Evolutionary conservation across 2,329 filamentous ascomycete genomes (phyloP).

Genomic region (Aspergillus unguis): DNA sequence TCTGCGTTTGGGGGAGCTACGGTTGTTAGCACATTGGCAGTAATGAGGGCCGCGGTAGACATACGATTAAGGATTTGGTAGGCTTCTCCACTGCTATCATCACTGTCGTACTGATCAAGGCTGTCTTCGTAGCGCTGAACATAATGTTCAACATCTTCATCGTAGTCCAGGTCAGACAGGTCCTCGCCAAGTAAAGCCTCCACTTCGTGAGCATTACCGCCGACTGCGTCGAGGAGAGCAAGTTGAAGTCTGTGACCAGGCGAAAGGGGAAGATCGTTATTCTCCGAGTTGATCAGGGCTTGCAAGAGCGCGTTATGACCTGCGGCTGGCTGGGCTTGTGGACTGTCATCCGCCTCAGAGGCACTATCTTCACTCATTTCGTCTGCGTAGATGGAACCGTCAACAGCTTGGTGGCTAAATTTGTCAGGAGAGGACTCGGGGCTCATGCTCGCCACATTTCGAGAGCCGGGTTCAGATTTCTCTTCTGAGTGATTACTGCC

Average conservation of each 20-base stretch:
- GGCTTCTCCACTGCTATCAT: too few relatives aligned
- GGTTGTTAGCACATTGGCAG: background rate
- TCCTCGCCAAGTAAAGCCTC: slow-evolving; percentile 18
- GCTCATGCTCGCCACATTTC: background rate
- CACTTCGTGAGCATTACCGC: slow-evolving; percentile 18
- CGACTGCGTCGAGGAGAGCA: slow-evolving; percentile 23
- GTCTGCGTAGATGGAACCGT: slow-evolving; percentile 19
- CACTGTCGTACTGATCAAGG: too few relatives aligned
- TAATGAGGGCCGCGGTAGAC: background rate
- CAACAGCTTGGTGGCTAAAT: slow-evolving; percentile 20
- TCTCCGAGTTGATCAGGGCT: background rate
- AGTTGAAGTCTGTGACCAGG: slow-evolving; percentile 20
- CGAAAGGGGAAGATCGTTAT: background rate
- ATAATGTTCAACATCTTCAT: slow-evolving; percentile 17
- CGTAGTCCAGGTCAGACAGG: slow-evolving; percentile 14
- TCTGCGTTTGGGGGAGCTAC: slow-evolving; percentile 24
- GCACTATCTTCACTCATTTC: slow-evolving; percentile 12
- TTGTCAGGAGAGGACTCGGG: slow-evolving; percentile 14
- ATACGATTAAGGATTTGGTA: slow-evolving; percentile 21
- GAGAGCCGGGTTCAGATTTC: background rate
- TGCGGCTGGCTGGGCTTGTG: slow-evolving; percentile 9
- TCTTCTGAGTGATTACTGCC: background rate
- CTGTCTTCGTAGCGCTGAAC: background rate
- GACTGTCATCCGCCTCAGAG: slow-evolving; percentile 13
- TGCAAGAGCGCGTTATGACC: background rate